phyloP scores from a whole-genome alignment of 73 alveolate genomes.

The Paramecium octaurelia region DNA sequence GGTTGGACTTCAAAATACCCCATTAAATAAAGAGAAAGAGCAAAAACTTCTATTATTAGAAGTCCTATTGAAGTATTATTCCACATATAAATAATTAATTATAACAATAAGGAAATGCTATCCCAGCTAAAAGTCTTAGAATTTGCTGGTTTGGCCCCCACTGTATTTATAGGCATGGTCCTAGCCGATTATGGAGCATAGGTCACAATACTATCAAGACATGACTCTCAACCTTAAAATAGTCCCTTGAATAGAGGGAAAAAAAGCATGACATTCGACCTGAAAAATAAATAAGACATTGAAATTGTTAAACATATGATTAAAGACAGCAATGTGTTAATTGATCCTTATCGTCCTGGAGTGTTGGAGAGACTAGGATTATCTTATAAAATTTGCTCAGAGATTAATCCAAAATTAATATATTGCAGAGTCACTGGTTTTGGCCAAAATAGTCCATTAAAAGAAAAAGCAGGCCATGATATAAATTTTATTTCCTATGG shows the following conservation, averaged over 20 bases:
- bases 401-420: constrained; percentile 53
- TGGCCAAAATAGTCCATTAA: constrained; percentile 56
- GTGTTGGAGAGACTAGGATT: constrained; percentile 63
- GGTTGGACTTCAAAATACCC: background rate
- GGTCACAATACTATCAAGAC: constrained; percentile 34
- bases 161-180: constrained; percentile 55
- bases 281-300: background rate
- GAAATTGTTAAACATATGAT: constrained; percentile 33
- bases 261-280: constrained; percentile 25
- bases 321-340: constrained; percentile 47
- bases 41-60: background rate
- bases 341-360: constrained; percentile 70
- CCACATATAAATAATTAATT: background rate
- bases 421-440: constrained; percentile 66
- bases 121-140: constrained; percentile 52
- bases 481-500: constrained; percentile 51
- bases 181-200: constrained; percentile 66
- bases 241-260: constrained; percentile 49
- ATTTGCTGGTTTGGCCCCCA: constrained; percentile 65
- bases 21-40: background rate
- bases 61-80: background rate
- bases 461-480: constrained; percentile 67
- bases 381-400: constrained; percentile 4
- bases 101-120: background rate
- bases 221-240: background rate